phyloP scores from a whole-genome alignment of 2,329 filamentous ascomycete species.

The Plenodomus biglobosus region DNA sequence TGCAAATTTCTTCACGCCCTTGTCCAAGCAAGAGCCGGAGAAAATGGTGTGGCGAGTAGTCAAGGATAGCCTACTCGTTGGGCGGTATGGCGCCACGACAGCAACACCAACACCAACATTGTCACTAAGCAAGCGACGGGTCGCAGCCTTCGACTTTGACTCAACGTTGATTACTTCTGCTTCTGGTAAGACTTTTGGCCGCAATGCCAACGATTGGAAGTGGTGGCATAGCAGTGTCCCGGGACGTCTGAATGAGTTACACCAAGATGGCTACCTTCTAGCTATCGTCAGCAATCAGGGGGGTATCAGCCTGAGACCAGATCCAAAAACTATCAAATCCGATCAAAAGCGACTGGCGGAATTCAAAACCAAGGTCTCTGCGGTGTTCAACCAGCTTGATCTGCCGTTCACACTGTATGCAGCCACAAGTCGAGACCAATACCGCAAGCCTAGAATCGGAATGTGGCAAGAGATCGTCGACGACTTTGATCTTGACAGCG shows the following conservation, averaged over 20 bases:
- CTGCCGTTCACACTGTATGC: slow-evolving; percentile 82
- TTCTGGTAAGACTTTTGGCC: slow-evolving; percentile 77
- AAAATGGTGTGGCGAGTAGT: slow-evolving; percentile 68
- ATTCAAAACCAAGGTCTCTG: slow-evolving; percentile 80
- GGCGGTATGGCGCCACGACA: slow-evolving; percentile 60
- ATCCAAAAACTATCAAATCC: slow-evolving; percentile 68
- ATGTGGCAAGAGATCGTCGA: slow-evolving; percentile 78
- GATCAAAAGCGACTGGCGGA: slow-evolving; percentile 68
- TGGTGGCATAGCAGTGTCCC: slow-evolving; percentile 86
- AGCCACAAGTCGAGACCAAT: slow-evolving; percentile 78
- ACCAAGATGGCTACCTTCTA: slow-evolving; percentile 73
- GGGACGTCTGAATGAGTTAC: slow-evolving; percentile 64
- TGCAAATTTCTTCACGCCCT: slow-evolving; percentile 83
- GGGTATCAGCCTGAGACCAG: slow-evolving; percentile 72
- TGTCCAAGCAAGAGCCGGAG: slow-evolving; percentile 80
- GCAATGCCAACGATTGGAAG: slow-evolving; percentile 78
- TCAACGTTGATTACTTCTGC: slow-evolving; percentile 80
- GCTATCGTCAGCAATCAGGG: slow-evolving; percentile 88
- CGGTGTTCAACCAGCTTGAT: slow-evolving; percentile 70
- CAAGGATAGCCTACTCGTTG: slow-evolving; percentile 73
- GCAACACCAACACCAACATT: slow-evolving; percentile 12
- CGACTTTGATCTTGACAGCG: slow-evolving; percentile 53
- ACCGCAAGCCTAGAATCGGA: slow-evolving; percentile 80
- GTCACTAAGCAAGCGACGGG: slow-evolving; percentile 25
- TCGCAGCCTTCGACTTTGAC: slow-evolving; percentile 58